Evolutionary conservation across 306 rosid genomes (phyloP), one percentile per base, ranked within the genome.

Genomic region (Ceratonia siliqua): DNA sequence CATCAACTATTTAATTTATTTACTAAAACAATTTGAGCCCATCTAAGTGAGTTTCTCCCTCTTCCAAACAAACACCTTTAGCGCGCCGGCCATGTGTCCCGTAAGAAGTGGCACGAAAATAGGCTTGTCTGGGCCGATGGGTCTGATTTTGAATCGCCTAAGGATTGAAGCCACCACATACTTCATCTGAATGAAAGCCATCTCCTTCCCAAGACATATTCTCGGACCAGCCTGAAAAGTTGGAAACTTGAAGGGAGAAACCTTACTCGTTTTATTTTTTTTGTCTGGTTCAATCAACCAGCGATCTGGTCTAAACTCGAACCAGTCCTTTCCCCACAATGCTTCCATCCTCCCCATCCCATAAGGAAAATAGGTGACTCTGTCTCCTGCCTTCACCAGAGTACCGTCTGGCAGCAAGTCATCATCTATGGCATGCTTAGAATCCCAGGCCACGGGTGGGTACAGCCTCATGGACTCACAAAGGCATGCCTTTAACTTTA

Each of bases 391-490:
- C 18, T 42, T 70, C 2, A 94, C 86, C 1, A 0, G 45, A 5
- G 96, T 94, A 0, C 92, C 91, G 17, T 94, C 96, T 0, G 98
- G 98, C 73, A 94, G 42, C 18, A 81, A 0, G 70, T 94, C 98
- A 12, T 85, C 76, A 6, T 18, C 70, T 9, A 70, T 28, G 63
- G 98, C 98, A 68, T 94, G 94, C 58, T 94, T 94, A 0, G 98
- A 91, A 81, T 94, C 98, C 98, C 96, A 91, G 0, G 94, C 88
- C 13, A 94, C 92, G 0, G 98, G 98, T 1, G 98, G 98, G 21
- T 84, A 94, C 43, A 94, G 62, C 78, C 98, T 85, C 97, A 94
- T 89, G 11, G 90, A 85, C 82, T 94, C 98, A 13, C 86, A 88
- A 9, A 94, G 85, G 15, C 92, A 89, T 7, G 96, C 97, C 68